A percentile compares a stretch with the other conserved stretches of the same genome.
Conservation (phyloP, 495 filamentous ascomycete species). For the Corynascus novoguineensis region DNA sequence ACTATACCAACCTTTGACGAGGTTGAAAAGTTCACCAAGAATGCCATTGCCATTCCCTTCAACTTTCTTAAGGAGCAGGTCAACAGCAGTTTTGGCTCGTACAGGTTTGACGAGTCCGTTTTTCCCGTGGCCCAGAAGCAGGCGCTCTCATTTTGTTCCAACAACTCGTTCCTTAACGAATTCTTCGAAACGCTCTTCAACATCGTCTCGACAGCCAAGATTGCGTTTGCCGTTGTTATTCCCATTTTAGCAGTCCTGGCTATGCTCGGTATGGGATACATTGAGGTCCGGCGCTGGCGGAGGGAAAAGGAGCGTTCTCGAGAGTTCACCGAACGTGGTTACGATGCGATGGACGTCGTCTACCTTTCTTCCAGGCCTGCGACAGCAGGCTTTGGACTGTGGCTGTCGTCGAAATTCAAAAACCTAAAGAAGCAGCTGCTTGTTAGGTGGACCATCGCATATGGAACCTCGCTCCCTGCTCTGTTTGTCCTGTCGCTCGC, state of each 20-base stretch:
- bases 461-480: conserved; percentile 76
- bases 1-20: conserved; percentile 78
- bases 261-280: conserved; percentile 62
- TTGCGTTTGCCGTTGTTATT: conserved; percentile 68
- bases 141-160: conserved; percentile 77
- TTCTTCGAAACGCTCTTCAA: conserved; percentile 73
- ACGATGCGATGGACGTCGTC: conserved; percentile 80
- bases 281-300: conserved; percentile 75
- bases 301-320: conserved; percentile 62
- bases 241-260: conserved; percentile 62
- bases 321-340: conserved; percentile 57
- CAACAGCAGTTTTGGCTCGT: conserved; percentile 58
- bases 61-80: conserved; percentile 66
- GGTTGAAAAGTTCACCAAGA: conserved; percentile 70
- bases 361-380: conserved; percentile 80
- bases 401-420: conserved; percentile 58
- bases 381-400: conserved; percentile 65
- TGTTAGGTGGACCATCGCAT: conserved; percentile 79
- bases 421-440: conserved; percentile 62
- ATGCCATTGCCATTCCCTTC: conserved; percentile 70
- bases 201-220: conserved; percentile 57
- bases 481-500: conserved; percentile 83
- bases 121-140: conserved; percentile 80
- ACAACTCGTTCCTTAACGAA: conserved; percentile 73
- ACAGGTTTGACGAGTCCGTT: conserved; percentile 66